Evolutionary conservation across 768 basidiomycete species (phyloP), one percentile per base, ranked within the genome.

Genomic region (Boletus huronensis): DNA sequence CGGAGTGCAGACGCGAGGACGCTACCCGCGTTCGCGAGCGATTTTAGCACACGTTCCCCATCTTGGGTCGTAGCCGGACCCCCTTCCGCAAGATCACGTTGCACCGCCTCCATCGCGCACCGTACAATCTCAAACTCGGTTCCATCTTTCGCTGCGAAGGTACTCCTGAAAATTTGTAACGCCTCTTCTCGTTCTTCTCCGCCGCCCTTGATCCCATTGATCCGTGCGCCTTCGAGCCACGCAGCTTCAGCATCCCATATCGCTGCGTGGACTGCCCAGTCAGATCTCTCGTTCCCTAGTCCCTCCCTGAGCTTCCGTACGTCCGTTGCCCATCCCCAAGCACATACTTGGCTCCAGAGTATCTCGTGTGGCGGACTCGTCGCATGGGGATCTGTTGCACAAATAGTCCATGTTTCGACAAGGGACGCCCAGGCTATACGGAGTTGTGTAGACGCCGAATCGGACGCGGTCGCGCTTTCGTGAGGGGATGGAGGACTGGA

Each of bases 361-460:
- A 98, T 83, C 50, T 90, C 92, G 69, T 98, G 96, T 8, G 77
- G 78, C 0, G 93, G 93, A 3, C 84, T 88, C 7, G 93, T 95
- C 51, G 79, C 77, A 65, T 98, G 96, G 6, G 96, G 95, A 64
- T 98, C 89, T n/a, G 83, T 80, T 0, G 93, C 92, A 60, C 91
- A 95, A 3, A 81, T 75, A 6, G 77, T 86, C 94, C 93, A 98
- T 0, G 77, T 73, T 54, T 82, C 81, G 3, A 92, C 59, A 9
- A 93, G 71, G 10, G 73, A 70, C 6, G 80, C 71, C 81, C 87
- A 93, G 3, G 82, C 76, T 26, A 69, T 36, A 71, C 72, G 39
- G 82, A 74, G 23, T 51, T 63, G 50, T 50, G 55, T 48, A 9
- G 31, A 54, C 8, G n/a, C 44, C 26, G 29, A 42, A n/a, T 41